A percentile compares a stretch with the other conserved stretches of the same genome.
Conservation (phyloP, 2,329 filamentous ascomycete species). For the Fusarium sp. region DNA sequence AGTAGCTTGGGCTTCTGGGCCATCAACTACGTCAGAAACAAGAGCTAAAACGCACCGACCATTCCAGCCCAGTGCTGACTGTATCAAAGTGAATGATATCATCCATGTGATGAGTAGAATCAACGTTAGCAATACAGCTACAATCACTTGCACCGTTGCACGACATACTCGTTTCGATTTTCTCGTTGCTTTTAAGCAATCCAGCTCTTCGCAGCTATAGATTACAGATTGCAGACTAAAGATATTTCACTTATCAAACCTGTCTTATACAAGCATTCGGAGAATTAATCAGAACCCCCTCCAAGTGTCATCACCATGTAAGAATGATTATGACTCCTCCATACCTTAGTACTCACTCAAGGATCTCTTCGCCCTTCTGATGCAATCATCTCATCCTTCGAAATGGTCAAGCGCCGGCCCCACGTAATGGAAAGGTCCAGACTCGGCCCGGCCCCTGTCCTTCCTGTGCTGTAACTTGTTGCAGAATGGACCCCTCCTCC, state of each 20-base stretch:
- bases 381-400: background rate
- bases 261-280: background rate
- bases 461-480: conserved; percentile 1
- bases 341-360: background rate
- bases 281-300: background rate
- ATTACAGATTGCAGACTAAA: background rate
- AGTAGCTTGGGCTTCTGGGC: background rate
- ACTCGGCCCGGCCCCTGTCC: conserved; percentile 20
- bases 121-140: background rate
- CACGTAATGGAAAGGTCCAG: conserved; percentile 9
- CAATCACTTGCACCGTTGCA: background rate
- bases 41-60: conserved; percentile 10
- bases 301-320: conserved; percentile 1
- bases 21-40: conserved; percentile 24
- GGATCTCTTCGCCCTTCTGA: background rate
- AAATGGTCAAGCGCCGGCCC: conserved; percentile 21
- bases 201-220: background rate
- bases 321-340: conserved; percentile 7
- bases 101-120: background rate
- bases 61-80: conserved; percentile 23
- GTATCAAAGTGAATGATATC: conserved; percentile 25
- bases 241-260: background rate
- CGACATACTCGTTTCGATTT: background rate
- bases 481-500: conserved; percentile 4
- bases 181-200: background rate